Evolutionary conservation across 352 stramenopile species (phyloP).

Genomic region (Phytophthora hibernalis): DNA sequence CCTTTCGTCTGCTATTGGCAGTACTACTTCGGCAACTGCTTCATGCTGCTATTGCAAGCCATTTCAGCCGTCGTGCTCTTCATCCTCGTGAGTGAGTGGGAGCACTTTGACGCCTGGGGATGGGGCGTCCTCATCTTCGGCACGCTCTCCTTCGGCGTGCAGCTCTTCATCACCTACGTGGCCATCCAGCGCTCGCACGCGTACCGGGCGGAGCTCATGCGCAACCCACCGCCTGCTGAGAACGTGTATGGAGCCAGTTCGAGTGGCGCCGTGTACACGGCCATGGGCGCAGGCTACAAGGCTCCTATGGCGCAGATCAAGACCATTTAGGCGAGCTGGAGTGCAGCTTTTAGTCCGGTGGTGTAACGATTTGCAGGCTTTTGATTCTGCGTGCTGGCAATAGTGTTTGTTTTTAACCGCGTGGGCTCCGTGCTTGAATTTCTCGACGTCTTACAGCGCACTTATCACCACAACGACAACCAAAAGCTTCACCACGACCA

Average conservation of each 20-base stretch:
- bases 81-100: constrained; percentile 81
- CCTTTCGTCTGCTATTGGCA: constrained; percentile 23
- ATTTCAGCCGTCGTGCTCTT: constrained; percentile 79
- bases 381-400: not conserved
- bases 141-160: constrained; percentile 67
- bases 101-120: constrained; percentile 75
- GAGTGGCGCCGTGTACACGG: constrained; percentile 66
- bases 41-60: constrained; percentile 80
- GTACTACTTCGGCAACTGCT: constrained; percentile 91
- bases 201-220: constrained; percentile 85
- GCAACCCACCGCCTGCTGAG: constrained; percentile 78
- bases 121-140: constrained; percentile 78
- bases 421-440: too few relatives aligned
- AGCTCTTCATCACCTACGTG: constrained; percentile 83
- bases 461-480: too few relatives aligned
- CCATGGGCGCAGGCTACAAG: constrained; percentile 63
- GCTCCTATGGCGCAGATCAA: constrained; percentile 68
- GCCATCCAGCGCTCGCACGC: constrained; percentile 79
- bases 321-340: constrained; percentile 60
- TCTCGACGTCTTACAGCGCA: too few relatives aligned
- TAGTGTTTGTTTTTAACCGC: too few relatives aligned
- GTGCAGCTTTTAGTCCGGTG: not conserved
- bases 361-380: not conserved
- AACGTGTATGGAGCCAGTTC: constrained; percentile 70
- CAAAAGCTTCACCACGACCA: too few relatives aligned